Percentiles rank a stretch among this genome's conserved stretches.
phyloP scores from a whole-genome alignment of 164 flowering plant species.

The Aristolochia californica region DNA sequence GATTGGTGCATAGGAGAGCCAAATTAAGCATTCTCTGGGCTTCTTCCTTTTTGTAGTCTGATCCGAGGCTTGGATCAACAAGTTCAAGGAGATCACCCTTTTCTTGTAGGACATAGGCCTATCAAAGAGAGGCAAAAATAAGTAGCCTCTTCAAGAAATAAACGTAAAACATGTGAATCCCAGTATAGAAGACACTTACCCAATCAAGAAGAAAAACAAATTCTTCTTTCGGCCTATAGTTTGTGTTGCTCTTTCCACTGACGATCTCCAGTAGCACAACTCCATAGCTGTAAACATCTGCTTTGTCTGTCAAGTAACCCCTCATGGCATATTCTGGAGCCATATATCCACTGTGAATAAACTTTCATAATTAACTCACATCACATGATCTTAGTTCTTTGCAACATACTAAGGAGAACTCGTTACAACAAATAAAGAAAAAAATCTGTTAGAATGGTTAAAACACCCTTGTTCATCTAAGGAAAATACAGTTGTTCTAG shows the following conservation, averaged over 20 bases:
- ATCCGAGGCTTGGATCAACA: constrained; percentile 9
- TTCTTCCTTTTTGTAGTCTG: constrained; percentile 12
- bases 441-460: too few species aligned
- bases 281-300: constrained; percentile 39
- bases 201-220: constrained; percentile 33
- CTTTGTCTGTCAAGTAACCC: constrained; percentile 36
- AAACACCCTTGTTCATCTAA: too few species aligned
- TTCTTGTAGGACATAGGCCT: constrained; percentile 19
- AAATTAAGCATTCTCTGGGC: constrained; percentile 13
- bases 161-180: neutral
- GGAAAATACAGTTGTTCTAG: too few species aligned
- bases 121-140: neutral
- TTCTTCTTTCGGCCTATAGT: constrained; percentile 23
- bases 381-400: too few species aligned
- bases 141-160: neutral
- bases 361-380: neutral
- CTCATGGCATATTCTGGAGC: constrained; percentile 39
- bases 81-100: constrained; percentile 14
- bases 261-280: constrained; percentile 33
- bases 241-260: constrained; percentile 32
- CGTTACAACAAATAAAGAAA: too few species aligned
- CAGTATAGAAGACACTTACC: constrained; percentile 14
- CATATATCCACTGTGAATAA: constrained; percentile 32
- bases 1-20: constrained; percentile 20
- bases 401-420: too few species aligned